Evolutionary conservation across 495 filamentous ascomycete species (phyloP), one percentile per base, ranked within the genome.

Genomic region (Penicillium lividum): DNA sequence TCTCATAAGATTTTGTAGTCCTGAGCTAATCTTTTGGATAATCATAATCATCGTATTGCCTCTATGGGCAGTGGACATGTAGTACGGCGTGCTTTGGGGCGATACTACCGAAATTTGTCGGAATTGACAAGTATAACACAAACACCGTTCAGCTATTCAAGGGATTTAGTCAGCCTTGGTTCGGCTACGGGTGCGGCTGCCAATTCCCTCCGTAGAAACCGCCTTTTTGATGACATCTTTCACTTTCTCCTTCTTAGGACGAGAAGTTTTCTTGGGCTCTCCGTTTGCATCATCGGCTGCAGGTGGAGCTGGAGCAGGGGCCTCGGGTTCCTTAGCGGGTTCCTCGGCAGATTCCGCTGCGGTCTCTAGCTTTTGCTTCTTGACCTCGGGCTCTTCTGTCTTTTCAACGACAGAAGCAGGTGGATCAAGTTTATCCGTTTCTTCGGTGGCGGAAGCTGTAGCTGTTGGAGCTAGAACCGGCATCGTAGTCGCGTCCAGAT

Each of bases 181-280:
- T 18, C 73, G 72, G 61, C 72, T 77, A 44, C 75, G 73, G 44
- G 75, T 78, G n/a, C 73, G 67, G 50, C 69, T 75, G 31, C 75
- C 73, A 57, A 73, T 69, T 10, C 73, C 70, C 66, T 73, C 73
- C 15, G 60, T 66, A 10, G 72, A 60, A 22, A 72, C 62, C 25
- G 57, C 57, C 61, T 70, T 72, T 50, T 71, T 72, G 46, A 67
- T 36, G 0, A 60, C 51, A 11, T 72, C 71, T 56, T 74, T 74
- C 42, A 64, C 60, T 60, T 73, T 77, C 33, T 73, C 64, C 55
- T 75, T 77, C 60, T 73, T 76, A 13, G 70, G 54, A 30, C 68
- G 73, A 30, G 58, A 65, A 13, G 60, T 53, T 54, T 73, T 75
- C 53, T 71, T 72, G 51, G 65, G 69, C n/a, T 55, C n/a, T 51